Base-by-base conservation (phyloP, 768 basidiomycete species). In the Chalciporus piperatus region DNA sequence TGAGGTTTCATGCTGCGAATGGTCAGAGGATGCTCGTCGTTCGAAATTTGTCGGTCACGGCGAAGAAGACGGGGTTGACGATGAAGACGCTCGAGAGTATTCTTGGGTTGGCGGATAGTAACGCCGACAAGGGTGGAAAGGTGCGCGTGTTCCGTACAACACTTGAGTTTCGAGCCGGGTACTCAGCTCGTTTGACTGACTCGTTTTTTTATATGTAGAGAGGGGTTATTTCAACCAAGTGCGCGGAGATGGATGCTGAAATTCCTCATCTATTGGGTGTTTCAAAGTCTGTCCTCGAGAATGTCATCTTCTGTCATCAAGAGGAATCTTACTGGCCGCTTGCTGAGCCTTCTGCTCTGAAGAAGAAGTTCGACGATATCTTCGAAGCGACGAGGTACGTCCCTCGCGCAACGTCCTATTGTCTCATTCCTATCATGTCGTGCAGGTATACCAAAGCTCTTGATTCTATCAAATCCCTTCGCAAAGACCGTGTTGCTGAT, bases 321-420 rank as follows among this genome's bases (percentile, higher is more conserved):
- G 97, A 99, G 63, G 97, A 99, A 47, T 95, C 93, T 0, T 98
- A 92, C 62, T 99, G 97, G 97, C 97, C 97, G 0, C 77, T 99
- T 20, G 79, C 94, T 0, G 97, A 98, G 60, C 90, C 96, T 2
- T 74, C 90, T 11, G 80, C 84, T 0, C 72, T 99, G 33, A 99
- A 99, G 78, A 98, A 98, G 79, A 98, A 98, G 67, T 99, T 99
- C 55, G 97, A 99, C 61, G 97, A 99, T 62, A 99, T 99, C 50
- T 98, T 99, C 61, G 97, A 99, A 70, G 97, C 97, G 4, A 98
- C 95, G 17, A 88, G 89, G 93, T 90, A 45, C 28, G 75, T 63
- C 38, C 1, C 5, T 22, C 27, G 27, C 27, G 51, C 40, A 32
- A 6, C 42, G 10, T n/a, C 20, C 13, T n/a, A 22, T 13, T 1